Evolutionary conservation across 805 yeast genomes (phyloP), one percentile per base, ranked within the genome.

Genomic region (Torulaspora microellipsoides): DNA sequence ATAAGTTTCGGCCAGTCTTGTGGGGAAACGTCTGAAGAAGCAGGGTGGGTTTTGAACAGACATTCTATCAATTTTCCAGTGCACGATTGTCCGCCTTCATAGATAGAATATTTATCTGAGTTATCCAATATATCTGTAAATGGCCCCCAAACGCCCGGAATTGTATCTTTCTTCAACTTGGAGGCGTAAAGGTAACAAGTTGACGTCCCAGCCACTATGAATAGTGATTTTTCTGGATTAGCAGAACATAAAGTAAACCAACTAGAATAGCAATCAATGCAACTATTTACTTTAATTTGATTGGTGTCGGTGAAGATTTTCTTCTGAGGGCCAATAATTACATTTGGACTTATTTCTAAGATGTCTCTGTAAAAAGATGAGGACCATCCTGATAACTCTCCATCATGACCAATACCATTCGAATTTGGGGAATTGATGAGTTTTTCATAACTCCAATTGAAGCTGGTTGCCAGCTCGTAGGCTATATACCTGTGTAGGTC

Each of bases 141-240:
- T 0, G 84, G 85, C 0, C 85, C 84, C 85, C 85, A 80, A 3
- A 78, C 60, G 0, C 83, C 83, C 0, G 68, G 64, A 1, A 67
- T 51, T 2, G 54, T 46, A 1, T 31, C 36, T 3, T 25, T 40
- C 10, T 14, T 7, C 0, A 45, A 25, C 0, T 45, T 49, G 20
- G 65, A 60, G 0, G 67, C 65, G 10, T 65, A 51, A 11, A 77
- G 48, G 47, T 68, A 78, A 48, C 85, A 80, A 0, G 83, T 78
- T 6, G 82, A 77, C 0, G 84, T 80, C 0, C 84, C 84, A 1
- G 83, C 85, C 5, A 77, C 74, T 73, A 78, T 68, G 1, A 76
- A 65, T 17, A 78, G 49, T 4, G 68, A 53, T 5, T 51, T 40
- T 7, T 49, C 47, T 1, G 57, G 41, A 4, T 45, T 29, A 2